Conservation (phyloP, 345 rosid species). For the Syzygium aromaticum region DNA sequence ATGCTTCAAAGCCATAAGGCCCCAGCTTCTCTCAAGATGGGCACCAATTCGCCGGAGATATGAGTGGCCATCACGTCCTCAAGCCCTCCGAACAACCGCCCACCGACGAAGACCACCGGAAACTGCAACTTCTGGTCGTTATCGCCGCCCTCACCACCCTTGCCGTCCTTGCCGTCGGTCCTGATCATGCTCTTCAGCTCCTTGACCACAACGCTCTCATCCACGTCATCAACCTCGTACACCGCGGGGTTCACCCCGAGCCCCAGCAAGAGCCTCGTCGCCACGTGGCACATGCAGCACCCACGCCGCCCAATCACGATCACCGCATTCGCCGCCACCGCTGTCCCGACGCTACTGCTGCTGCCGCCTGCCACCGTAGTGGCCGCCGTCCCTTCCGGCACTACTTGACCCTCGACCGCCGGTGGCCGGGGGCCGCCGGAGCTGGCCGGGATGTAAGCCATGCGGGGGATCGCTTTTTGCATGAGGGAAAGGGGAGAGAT, state of each 20-base stretch:
- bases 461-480: constrained; percentile 56
- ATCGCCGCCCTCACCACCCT: not conserved
- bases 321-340: constrained; percentile 7
- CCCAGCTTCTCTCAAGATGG: constrained; percentile 68
- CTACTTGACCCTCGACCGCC: not conserved
- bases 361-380: not conserved
- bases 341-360: not conserved
- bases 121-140: constrained; percentile 18
- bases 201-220: constrained; percentile 28
- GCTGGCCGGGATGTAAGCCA: constrained; percentile 9
- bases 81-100: constrained; percentile 74
- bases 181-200: constrained; percentile 18
- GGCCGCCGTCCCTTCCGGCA: not conserved
- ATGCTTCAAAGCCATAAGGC: constrained; percentile 68
- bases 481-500: constrained; percentile 13
- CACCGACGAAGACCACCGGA: constrained; percentile 77
- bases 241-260: constrained; percentile 70
- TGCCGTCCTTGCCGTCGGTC: not conserved
- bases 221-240: constrained; percentile 49
- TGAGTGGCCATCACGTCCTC: constrained; percentile 79
- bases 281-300: constrained; percentile 26
- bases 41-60: constrained; percentile 77
- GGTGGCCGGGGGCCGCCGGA: constrained; percentile 6
- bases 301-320: not conserved
- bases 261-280: constrained; percentile 52